phyloP scores from a whole-genome alignment of 306 rosid genomes.

The Cucurbita pepo region DNA sequence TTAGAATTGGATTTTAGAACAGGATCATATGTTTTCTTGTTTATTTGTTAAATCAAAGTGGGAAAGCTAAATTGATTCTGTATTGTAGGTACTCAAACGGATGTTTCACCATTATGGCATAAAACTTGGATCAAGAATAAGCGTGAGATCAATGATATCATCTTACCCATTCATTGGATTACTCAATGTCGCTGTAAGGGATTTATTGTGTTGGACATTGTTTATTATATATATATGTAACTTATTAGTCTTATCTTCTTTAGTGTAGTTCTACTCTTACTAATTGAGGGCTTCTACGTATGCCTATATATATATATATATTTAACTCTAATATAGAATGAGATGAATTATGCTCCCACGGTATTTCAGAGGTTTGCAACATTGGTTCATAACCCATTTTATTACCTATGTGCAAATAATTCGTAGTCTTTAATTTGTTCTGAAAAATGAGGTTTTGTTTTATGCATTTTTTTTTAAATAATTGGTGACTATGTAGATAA shows the following conservation, averaged over 20 bases:
- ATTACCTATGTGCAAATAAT: neutral
- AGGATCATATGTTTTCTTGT: neutral
- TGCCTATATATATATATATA: neutral
- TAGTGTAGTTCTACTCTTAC: neutral
- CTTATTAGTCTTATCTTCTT: neutral
- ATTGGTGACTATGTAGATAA: neutral
- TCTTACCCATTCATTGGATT: constrained; percentile 58
- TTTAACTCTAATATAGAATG: neutral
- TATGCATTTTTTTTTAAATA: neutral
- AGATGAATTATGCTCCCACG: neutral
- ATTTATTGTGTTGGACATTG: neutral
- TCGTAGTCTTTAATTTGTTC: neutral
- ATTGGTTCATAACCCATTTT: neutral
- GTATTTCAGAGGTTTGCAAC: neutral
- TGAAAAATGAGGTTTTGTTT: neutral
- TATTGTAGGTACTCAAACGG: constrained; percentile 54
- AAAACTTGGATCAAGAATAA: constrained; percentile 10
- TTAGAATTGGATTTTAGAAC: neutral
- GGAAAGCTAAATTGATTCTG: constrained; percentile 9
- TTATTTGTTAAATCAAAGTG: constrained; percentile 3
- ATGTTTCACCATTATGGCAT: constrained; percentile 43
- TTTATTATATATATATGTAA: neutral
- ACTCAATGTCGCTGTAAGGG: constrained; percentile 77
- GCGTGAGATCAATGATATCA: constrained; percentile 16
- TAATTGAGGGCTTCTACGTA: neutral